A percentile compares a stretch with the other conserved stretches of the same genome.
Evolutionary conservation across 2,329 filamentous ascomycete species (phyloP).

Genomic region (Trichoderma afroharzianum): DNA sequence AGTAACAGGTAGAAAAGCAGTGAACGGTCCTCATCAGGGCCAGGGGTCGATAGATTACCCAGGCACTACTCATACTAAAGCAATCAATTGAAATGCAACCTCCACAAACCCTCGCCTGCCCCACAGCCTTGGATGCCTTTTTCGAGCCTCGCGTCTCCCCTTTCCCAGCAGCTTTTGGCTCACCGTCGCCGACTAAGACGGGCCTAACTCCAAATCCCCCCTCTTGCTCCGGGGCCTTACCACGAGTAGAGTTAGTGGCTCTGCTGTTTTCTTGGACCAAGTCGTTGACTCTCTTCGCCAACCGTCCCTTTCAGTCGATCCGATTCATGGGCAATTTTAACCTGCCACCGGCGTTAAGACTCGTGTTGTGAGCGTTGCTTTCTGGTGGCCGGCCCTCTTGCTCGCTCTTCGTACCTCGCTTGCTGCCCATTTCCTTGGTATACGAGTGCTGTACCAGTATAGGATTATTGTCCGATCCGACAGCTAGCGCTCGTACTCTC

Average conservation of each 20-base stretch:
- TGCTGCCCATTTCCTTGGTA: too few species aligned
- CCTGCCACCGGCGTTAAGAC: slow-evolving; percentile 18
- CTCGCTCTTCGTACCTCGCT: not conserved
- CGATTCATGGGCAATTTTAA: slow-evolving; percentile 19
- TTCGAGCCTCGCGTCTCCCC: slow-evolving; percentile 17
- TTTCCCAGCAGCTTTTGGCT: not conserved
- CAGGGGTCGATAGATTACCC: not conserved
- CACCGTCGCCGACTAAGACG: not conserved
- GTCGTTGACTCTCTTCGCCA: slow-evolving; percentile 1
- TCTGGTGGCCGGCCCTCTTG: not conserved
- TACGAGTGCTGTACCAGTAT: too few species aligned
- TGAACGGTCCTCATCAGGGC: not conserved
- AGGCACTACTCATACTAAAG: not conserved
- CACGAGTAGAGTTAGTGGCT: not conserved
- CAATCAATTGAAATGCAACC: not conserved
- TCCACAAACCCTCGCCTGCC: slow-evolving; percentile 5
- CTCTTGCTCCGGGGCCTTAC: slow-evolving; percentile 5
- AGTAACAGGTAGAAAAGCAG: not conserved
- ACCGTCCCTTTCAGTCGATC: slow-evolving; percentile 7
- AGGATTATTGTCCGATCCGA: not conserved
- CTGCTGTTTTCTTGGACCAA: not conserved
- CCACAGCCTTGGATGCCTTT: not conserved
- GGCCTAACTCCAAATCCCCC: slow-evolving; percentile 1
- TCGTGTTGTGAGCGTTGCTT: slow-evolving; percentile 7
- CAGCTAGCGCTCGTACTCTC: slow-evolving; percentile 1